phyloP scores from a whole-genome alignment of 352 stramenopile species.

The Phytophthora syringae region DNA sequence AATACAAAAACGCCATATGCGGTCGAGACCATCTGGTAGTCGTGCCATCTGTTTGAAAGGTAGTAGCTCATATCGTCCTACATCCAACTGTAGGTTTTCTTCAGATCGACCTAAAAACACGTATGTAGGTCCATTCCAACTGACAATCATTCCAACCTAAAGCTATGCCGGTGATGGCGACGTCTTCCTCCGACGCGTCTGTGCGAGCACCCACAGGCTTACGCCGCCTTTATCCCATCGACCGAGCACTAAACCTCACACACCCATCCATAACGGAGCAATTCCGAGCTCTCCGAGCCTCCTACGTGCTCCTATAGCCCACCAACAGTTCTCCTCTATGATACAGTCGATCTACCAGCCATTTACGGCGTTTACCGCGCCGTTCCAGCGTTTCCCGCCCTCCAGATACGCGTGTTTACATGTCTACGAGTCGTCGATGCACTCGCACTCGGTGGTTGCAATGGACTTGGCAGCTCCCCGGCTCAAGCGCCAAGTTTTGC shows the following conservation, averaged over 20 bases:
- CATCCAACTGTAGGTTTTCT: not conserved
- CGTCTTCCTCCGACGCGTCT: slow-evolving; percentile 28
- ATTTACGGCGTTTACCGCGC: slow-evolving; percentile 2
- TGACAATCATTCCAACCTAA: slow-evolving; percentile 30
- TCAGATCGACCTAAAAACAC: no score
- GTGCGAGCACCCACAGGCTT: slow-evolving; percentile 8
- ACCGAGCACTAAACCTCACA: not conserved
- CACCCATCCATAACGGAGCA: not conserved
- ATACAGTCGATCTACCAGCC: slow-evolving; percentile 22
- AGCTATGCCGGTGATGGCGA: slow-evolving; percentile 36
- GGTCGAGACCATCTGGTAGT: no score
- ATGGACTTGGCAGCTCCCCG: slow-evolving; percentile 30
- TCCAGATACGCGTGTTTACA: slow-evolving; percentile 33
- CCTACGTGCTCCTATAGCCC: slow-evolving; percentile 3
- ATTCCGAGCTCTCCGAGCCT: slow-evolving; percentile 8
- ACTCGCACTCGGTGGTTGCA: slow-evolving; percentile 31
- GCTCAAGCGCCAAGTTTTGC: slow-evolving; percentile 38
- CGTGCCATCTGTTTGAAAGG: no score
- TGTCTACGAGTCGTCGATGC: slow-evolving; percentile 14
- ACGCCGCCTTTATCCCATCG: slow-evolving; percentile 12
- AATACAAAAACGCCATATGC: no score
- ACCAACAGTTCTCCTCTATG: slow-evolving; percentile 3
- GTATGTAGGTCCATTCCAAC: not conserved
- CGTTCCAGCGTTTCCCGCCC: slow-evolving; percentile 39
- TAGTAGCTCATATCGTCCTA: no score